Conservation (phyloP, 169 alveolate genomes). For the Perkinsus olseni region DNA sequence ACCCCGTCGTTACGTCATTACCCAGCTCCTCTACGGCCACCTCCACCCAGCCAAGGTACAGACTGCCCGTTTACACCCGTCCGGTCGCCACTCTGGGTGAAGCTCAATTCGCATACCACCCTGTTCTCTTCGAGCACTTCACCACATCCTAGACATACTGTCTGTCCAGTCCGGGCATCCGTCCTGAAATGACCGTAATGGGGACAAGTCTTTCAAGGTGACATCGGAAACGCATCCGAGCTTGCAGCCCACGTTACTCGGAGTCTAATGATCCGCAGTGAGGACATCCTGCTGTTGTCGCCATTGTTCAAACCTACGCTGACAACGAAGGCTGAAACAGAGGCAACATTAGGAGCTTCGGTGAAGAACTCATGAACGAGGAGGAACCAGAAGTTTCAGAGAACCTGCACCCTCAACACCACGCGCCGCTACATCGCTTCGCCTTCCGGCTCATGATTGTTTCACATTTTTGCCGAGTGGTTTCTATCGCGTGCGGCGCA, state of each 20-base stretch:
- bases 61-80: conserved; percentile 42
- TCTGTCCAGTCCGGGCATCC: conserved; percentile 63
- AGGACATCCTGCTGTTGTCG: neutral
- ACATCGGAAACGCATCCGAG: conserved; percentile 19
- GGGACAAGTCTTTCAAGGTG: no score
- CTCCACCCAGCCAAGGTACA: neutral
- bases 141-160: conserved; percentile 69
- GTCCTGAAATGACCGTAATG: conserved; percentile 26
- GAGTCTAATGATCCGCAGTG: neutral
- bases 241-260: neutral
- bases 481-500: neutral
- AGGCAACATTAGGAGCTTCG: no score
- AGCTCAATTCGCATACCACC: conserved; percentile 62
- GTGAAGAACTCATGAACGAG: no score
- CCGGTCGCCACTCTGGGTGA: conserved; percentile 61
- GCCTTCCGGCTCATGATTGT: neutral
- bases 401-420: no score
- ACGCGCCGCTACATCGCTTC: neutral
- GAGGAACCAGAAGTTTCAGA: no score
- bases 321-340: neutral
- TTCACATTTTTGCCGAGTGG: neutral
- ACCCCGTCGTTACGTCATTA: neutral
- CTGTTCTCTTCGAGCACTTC: conserved; percentile 70
- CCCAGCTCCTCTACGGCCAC: neutral
- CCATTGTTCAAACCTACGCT: neutral